These are phyloP conservation scores for Ophiocordyceps unilateralis DNA, from an alignment of 2,329 filamentous ascomycete species.

Conservation along the genomic window DNA sequence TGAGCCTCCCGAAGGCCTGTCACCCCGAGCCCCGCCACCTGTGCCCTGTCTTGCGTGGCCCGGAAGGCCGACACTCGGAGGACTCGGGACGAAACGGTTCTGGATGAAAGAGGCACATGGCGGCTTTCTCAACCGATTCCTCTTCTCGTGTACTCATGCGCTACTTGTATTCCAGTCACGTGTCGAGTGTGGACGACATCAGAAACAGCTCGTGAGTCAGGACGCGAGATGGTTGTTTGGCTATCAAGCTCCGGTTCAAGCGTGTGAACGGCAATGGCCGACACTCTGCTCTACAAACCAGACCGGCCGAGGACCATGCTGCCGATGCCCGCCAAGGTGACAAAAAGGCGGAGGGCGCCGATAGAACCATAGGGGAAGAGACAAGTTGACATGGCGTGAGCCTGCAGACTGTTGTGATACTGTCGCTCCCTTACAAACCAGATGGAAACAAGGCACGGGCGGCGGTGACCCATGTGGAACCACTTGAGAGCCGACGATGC, in stretches of 20 bases:
- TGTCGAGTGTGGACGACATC: no score
- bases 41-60: not conserved
- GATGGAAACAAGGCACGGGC: conserved; percentile 3
- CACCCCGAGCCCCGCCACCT: not conserved
- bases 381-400: not conserved
- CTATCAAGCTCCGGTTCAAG: not conserved
- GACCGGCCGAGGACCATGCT: not conserved
- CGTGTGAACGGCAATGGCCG: not conserved
- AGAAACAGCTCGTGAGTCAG: not conserved
- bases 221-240: not conserved
- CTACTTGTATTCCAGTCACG: not conserved
- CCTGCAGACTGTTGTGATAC: conserved; percentile 1
- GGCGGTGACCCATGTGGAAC: conserved; percentile 7
- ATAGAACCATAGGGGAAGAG: not conserved
- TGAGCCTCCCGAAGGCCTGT: not conserved
- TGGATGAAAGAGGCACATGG: not conserved
- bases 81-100: not conserved
- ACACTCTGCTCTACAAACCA: not conserved
- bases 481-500: conserved; percentile 1
- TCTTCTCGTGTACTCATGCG: not conserved
- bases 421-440: not conserved
- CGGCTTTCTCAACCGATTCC: not conserved
- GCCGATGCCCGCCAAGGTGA: not conserved
- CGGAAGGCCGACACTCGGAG: not conserved
- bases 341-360: not conserved